A percentile compares a stretch with the other conserved stretches of the same genome.
phyloP scores from a whole-genome alignment of 2,329 filamentous ascomycete genomes.

The Tolypocladium cylindrosporum region DNA sequence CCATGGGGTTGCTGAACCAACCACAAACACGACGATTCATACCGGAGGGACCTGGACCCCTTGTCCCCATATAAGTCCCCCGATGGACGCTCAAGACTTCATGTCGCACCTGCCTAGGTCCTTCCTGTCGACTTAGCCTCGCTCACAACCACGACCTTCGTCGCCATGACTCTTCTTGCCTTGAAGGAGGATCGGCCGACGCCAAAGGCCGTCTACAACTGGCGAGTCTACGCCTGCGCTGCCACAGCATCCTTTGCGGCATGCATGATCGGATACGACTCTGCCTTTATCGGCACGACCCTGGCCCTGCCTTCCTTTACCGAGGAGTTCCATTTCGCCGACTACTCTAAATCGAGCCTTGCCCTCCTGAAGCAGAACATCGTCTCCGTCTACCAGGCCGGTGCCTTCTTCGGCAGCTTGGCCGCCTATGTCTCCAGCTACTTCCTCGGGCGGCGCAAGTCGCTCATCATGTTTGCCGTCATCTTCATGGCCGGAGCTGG shows the following conservation, averaged over 20 bases:
- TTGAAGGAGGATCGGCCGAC: slow-evolving; percentile 48
- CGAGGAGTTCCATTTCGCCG: slow-evolving; percentile 54
- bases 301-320: slow-evolving; percentile 60
- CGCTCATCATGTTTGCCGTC: slow-evolving; percentile 9
- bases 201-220: slow-evolving; percentile 49
- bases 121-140: background rate
- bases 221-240: slow-evolving; percentile 46
- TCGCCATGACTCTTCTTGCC: slow-evolving; percentile 34
- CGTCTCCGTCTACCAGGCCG: slow-evolving; percentile 62
- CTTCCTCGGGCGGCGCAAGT: slow-evolving; percentile 9
- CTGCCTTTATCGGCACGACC: slow-evolving; percentile 71
- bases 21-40: background rate
- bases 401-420: slow-evolving; percentile 12
- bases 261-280: slow-evolving; percentile 53
- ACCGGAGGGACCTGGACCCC: background rate
- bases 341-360: slow-evolving; percentile 35
- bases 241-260: slow-evolving; percentile 45
- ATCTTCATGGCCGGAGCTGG: slow-evolving; percentile 10
- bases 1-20: background rate
- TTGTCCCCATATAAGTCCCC: background rate
- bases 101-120: background rate
- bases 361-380: slow-evolving; percentile 63
- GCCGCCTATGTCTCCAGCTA: slow-evolving; percentile 10
- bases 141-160: background rate
- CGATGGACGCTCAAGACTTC: background rate